Base-by-base conservation (phyloP, 2,329 filamentous ascomycete genomes). In the Sporothrix phasma region DNA sequence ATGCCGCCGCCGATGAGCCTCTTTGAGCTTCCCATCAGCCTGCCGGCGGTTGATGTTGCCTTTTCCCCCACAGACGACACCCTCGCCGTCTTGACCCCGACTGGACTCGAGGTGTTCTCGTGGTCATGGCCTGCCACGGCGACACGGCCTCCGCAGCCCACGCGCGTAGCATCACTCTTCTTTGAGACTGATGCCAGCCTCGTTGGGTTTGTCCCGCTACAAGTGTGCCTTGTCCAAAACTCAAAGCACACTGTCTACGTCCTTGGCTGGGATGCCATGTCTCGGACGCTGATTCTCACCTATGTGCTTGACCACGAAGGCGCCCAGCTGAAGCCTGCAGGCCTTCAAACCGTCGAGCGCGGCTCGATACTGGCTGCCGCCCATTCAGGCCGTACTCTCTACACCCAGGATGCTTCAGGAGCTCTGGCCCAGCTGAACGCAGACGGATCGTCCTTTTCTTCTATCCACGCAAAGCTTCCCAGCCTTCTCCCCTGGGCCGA, bases 1-100 rank as follows among this genome's bases (percentile, higher is more conserved):
- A 81, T 97, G 3, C 94, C 94, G 26, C 94, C 94, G 31, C 94
- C 94, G 0, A 97, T 97, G 92, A 86, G 91, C 17, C 81, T 93
- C 67, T 88, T 88, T 68, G 89, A 95, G 64, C 70, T 97, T 19
- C 70, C 77, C 13, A 75, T 88, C 31, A 78, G 83, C 15, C 81
- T 81, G 0, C 86, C 87, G 62, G 81, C 85, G 2, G 76, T 90
- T 19, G 92, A 97, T 75, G 84, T 94, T 61, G 85, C 88, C 0
- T 86, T 97, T 68, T 88, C 85, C 59, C 79, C 79, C 15, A 80
- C 81, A 56, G 86, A 88, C 58, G 81, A 80, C 1, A 79, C 80
- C 7, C 81, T 97, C 71, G 90, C 86, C 3, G 82, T 95, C 8
- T 78, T 97, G 22, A 89, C 92, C 69, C 79, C 82, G 31, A 72